Percentiles rank a stretch among this genome's conserved stretches.
Evolutionary conservation across 225 moss, liverwort and hornwort genomes (phyloP).

Genomic region (Bryoerythrophyllum caledonicum): DNA sequence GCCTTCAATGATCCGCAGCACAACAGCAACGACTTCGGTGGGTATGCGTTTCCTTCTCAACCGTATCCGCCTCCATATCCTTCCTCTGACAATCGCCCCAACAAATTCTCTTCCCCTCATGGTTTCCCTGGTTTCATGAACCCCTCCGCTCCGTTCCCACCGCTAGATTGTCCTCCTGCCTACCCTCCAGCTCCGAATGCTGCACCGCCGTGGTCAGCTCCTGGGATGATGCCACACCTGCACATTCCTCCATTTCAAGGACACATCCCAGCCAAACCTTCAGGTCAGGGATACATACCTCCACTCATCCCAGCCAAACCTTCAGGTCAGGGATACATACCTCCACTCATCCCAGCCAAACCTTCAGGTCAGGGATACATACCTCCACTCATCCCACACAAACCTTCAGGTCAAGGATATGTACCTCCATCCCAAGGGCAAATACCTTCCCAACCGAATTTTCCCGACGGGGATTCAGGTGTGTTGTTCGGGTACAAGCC

Average conservation of each 20-base stretch:
- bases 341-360: no score
- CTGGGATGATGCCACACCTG: neutral
- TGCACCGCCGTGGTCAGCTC: neutral
- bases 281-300: neutral
- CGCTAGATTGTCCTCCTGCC: neutral
- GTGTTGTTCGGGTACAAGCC: constrained; percentile 1
- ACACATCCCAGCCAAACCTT: neutral
- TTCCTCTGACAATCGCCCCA: neutral
- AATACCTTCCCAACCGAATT: neutral
- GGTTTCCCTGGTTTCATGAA: neutral
- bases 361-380: no score
- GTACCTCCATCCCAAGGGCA: neutral
- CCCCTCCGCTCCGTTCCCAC: neutral
- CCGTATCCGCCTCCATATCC: neutral
- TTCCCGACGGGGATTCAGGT: neutral
- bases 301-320: no score
- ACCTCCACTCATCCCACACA: neutral
- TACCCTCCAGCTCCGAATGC: neutral
- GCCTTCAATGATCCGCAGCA: neutral
- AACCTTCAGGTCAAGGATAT: neutral
- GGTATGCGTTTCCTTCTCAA: neutral
- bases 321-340: no score
- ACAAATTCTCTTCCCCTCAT: neutral
- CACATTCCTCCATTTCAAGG: neutral
- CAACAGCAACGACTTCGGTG: neutral